Evolutionary conservation across 306 rosid species (phyloP).

Genomic region (Nissolia schottii): DNA sequence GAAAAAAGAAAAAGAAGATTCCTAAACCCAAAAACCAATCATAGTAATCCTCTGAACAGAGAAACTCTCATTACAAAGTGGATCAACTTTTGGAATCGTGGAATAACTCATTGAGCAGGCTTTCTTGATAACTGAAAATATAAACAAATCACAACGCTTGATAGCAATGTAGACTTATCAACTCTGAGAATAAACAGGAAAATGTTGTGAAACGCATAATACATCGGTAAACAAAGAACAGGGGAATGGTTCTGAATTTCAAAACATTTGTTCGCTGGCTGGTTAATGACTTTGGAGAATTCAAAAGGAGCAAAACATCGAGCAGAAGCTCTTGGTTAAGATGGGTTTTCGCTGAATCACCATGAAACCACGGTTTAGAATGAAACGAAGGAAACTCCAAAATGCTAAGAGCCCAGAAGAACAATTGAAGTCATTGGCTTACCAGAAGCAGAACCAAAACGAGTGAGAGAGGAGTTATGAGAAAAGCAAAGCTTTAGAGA

Average conservation of each 20-base stretch:
- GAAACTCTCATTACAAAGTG: conserved; percentile 23
- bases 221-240: conserved; percentile 22
- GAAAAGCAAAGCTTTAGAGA: conserved; percentile 22
- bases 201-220: background rate
- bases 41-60: conserved; percentile 7
- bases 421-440: conserved; percentile 17
- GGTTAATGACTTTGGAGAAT: background rate
- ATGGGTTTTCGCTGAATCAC: background rate
- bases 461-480: conserved; percentile 18
- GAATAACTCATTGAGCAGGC: conserved; percentile 8
- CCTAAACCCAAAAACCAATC: conserved; percentile 1
- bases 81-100: conserved; percentile 31
- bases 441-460: conserved; percentile 30
- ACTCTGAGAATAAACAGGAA: background rate
- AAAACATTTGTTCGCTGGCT: background rate
- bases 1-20: background rate
- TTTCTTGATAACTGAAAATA: conserved; percentile 16
- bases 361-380: background rate
- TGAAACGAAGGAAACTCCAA: background rate
- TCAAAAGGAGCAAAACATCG: background rate
- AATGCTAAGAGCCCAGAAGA: conserved; percentile 21
- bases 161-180: background rate
- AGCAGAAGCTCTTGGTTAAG: background rate
- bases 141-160: background rate
- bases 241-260: background rate